These are phyloP conservation scores for Paraurostyla sp. DNA, from an alignment of 73 alveolate genomes.

Conservation along the genomic window DNA sequence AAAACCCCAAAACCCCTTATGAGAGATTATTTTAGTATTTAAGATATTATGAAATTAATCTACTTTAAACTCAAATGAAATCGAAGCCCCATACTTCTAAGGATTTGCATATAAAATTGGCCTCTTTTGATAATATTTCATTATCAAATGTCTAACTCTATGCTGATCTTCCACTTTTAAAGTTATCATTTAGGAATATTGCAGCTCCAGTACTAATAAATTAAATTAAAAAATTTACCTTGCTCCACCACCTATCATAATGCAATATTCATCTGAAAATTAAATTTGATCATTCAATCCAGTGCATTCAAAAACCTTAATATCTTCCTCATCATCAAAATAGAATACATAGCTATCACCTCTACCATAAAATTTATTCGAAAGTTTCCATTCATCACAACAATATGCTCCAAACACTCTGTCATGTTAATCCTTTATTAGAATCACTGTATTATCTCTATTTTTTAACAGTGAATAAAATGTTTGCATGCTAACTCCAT, in stretches of 20 bases:
- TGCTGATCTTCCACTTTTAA: slow-evolving; percentile 6
- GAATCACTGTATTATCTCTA: slow-evolving; percentile 49
- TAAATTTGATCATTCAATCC: slow-evolving; percentile 48
- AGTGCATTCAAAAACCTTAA: slow-evolving; percentile 49
- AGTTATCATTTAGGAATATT: neutral
- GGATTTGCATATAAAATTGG: neutral
- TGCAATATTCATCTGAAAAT: slow-evolving; percentile 27
- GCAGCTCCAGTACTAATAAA: neutral
- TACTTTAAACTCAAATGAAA: neutral
- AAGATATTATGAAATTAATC: no score
- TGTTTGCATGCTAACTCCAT: slow-evolving; percentile 70
- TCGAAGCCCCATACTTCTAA: slow-evolving; percentile 56
- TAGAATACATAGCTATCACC: slow-evolving; percentile 75
- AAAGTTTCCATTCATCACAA: slow-evolving; percentile 61
- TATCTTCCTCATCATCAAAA: slow-evolving; percentile 61
- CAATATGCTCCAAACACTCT: slow-evolving; percentile 64
- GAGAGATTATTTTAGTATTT: no score
- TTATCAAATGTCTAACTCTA: slow-evolving; percentile 41
- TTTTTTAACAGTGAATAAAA: slow-evolving; percentile 10
- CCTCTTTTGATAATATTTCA: neutral
- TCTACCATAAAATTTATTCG: slow-evolving; percentile 45
- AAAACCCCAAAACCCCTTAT: no score
- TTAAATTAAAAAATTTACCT: neutral
- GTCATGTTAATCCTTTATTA: slow-evolving; percentile 61
- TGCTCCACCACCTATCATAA: slow-evolving; percentile 35